Evolutionary conservation across 257 asterid genomes (phyloP).

Genomic region (Forsythia suspensa): DNA sequence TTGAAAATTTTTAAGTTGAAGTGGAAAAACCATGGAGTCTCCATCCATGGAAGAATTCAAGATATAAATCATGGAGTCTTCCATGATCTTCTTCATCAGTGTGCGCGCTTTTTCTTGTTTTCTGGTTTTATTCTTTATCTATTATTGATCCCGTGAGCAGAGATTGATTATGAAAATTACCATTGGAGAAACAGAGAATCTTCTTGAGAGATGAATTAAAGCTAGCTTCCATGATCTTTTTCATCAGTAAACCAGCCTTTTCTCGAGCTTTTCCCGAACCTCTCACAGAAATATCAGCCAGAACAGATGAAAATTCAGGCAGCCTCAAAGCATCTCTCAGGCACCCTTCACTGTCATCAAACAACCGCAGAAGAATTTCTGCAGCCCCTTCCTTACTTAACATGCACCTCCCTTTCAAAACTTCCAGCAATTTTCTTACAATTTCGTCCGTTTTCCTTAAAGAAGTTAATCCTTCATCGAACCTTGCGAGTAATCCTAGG

Average conservation of each 20-base stretch:
- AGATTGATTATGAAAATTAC: background rate
- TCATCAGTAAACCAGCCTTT: constrained; percentile 62
- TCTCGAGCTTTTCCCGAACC: constrained; percentile 67
- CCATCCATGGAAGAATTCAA: too few species aligned
- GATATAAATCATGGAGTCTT: too few species aligned
- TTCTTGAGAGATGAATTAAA: constrained; percentile 12
- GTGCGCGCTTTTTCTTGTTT: too few species aligned
- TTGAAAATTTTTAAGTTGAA: too few species aligned
- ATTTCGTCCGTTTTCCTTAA: constrained; percentile 39
- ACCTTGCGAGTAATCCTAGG: constrained; percentile 62
- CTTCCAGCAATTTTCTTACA: constrained; percentile 41
- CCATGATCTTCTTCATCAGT: too few species aligned
- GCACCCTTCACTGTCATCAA: constrained; percentile 64
- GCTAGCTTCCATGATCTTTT: constrained; percentile 52
- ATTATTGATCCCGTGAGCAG: too few species aligned
- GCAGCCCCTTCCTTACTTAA: constrained; percentile 71
- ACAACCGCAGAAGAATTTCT: constrained; percentile 59
- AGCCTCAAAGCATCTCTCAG: constrained; percentile 45
- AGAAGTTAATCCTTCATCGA: constrained; percentile 66
- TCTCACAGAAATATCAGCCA: constrained; percentile 73
- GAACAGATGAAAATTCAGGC: constrained; percentile 54
- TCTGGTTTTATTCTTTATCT: too few species aligned
- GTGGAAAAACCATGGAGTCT: too few species aligned
- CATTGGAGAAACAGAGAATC: constrained; percentile 15
- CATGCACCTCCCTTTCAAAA: constrained; percentile 56